phyloP scores from a whole-genome alignment of 192 early-diverging fungal species.

The Coemansia asiatica region DNA sequence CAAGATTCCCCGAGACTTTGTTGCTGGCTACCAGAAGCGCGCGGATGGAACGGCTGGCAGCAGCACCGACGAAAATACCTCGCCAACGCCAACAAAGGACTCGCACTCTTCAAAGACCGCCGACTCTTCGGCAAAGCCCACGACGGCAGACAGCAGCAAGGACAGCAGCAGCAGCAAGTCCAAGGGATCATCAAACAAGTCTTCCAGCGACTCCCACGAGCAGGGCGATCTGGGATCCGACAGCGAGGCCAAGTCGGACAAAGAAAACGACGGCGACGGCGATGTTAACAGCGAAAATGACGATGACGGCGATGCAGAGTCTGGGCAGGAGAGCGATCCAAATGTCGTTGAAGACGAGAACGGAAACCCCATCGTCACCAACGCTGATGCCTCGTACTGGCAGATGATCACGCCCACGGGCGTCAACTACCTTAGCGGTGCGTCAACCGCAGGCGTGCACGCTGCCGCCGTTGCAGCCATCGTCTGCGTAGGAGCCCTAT shows the following conservation, averaged over 20 bases:
- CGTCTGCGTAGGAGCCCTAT: constrained; percentile 17
- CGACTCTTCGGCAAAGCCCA: constrained; percentile 1
- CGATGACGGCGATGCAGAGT: constrained; percentile 8
- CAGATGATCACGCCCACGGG: constrained; percentile 43
- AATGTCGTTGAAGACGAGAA: constrained; percentile 31
- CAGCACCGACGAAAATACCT: not conserved
- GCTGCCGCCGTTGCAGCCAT: constrained; percentile 8
- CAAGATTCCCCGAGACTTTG: constrained; percentile 4
- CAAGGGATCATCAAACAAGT: constrained; percentile 13
- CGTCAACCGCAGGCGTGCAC: not conserved
- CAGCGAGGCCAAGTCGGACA: constrained; percentile 8
- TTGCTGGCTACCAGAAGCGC: not conserved
- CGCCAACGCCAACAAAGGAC: not conserved
- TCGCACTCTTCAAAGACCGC: too few species aligned
- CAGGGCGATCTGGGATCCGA: constrained; percentile 24
- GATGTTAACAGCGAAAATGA: constrained; percentile 10
- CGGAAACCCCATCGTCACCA: constrained; percentile 47
- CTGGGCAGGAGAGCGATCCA: not conserved
- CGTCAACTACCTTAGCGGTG: constrained; percentile 45
- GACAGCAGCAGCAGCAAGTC: constrained; percentile 17
- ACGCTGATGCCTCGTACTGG: constrained; percentile 41
- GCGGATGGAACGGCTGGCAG: not conserved
- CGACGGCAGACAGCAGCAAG: constrained; percentile 24
- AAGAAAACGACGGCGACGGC: constrained; percentile 10
- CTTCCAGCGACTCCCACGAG: constrained; percentile 18